phyloP scores from a whole-genome alignment of 768 basidiomycete genomes.

The Suillus americanus region DNA sequence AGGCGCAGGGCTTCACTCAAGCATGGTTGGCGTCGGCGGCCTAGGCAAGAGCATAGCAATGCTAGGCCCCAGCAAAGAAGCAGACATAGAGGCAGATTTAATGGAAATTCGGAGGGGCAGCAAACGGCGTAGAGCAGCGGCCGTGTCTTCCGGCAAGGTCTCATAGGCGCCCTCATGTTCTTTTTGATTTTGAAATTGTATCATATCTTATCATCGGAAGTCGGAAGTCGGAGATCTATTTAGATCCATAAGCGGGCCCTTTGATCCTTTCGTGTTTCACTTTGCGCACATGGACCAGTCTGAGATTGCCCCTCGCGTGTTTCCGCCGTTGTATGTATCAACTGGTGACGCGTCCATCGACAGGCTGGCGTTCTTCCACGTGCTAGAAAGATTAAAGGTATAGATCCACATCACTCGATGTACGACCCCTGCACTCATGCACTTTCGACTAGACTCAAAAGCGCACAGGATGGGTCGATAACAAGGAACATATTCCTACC shows the following conservation, averaged over 20 bases:
- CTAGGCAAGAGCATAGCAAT: conserved; percentile 70
- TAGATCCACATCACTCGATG: background rate
- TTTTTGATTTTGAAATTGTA: background rate
- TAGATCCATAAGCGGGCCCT: background rate
- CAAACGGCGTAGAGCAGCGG: conserved; percentile 46
- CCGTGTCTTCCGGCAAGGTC: conserved; percentile 31
- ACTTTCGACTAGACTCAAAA: conserved; percentile 75
- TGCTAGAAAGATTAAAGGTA: conserved; percentile 90
- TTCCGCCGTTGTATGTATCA: conserved; percentile 58
- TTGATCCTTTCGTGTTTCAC: background rate
- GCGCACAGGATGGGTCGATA: conserved; percentile 91
- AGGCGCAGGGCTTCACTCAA: conserved; percentile 52
- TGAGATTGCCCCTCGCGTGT: conserved; percentile 32
- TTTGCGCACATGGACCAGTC: background rate
- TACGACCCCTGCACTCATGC: conserved; percentile 1
- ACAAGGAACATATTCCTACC: conserved; percentile 39
- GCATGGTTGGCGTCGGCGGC: conserved; percentile 58
- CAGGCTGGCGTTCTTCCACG: conserved; percentile 86
- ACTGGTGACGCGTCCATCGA: conserved; percentile 59
- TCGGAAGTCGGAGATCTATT: conserved; percentile 21
- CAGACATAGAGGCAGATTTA: conserved; percentile 73
- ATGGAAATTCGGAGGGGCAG: conserved; percentile 77
- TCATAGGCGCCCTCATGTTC: conserved; percentile 15
- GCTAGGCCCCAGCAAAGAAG: conserved; percentile 59
- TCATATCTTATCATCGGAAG: conserved; percentile 30